Base-by-base conservation (phyloP, 129 eudicot species). In the Logfia minima region DNA sequence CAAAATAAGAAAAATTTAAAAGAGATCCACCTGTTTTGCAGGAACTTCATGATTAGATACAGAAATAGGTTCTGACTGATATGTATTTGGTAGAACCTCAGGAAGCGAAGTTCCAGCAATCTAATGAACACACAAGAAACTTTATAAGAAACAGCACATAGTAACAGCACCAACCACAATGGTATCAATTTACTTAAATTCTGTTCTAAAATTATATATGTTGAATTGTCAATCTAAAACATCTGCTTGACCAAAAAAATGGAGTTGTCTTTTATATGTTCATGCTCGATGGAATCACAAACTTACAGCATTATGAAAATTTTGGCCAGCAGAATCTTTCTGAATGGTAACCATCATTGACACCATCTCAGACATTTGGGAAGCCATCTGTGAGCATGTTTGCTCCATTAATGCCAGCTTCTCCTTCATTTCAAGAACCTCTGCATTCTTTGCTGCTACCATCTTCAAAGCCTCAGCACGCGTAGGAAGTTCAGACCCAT, bases 351-450 rank as follows among this genome's bases (percentile, higher is more conserved):
- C 80, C 83, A 88, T 85, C 87, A 88, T 83, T 4, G 80, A 83
- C 84, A 88, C 78, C 87, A 88, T 80, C 14, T 78, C 68, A 66
- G 92, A 74, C 87, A 88, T 85, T 75, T 88, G 92, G 2, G 87
- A 52, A 18, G 88, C 88, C 88, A 87, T 82, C 72, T 84, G 87
- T 34, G 88, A 73, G 63, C 91, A 87, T 14, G 85, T 82, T 83
- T 84, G 85, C 79, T 87, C 91, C 83, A 87, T 71, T 56, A 74
- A 56, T 34, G 82, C 61, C 85, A 87, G 86, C 60, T 72, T 85
- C 75, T 87, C 83, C 63, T 81, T 80, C 86, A 88, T 83, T 75
- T 88, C 86, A 66, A 18, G 45, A 74, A 88, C 82, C 83, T 88
- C 89, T 4, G 66, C 75, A 66, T 88, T 78, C 66, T 87, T 85